Percentiles rank a stretch among this genome's conserved stretches.
Conservation (phyloP, 1,284 basidiomycete genomes). For the Irpex sp. region DNA sequence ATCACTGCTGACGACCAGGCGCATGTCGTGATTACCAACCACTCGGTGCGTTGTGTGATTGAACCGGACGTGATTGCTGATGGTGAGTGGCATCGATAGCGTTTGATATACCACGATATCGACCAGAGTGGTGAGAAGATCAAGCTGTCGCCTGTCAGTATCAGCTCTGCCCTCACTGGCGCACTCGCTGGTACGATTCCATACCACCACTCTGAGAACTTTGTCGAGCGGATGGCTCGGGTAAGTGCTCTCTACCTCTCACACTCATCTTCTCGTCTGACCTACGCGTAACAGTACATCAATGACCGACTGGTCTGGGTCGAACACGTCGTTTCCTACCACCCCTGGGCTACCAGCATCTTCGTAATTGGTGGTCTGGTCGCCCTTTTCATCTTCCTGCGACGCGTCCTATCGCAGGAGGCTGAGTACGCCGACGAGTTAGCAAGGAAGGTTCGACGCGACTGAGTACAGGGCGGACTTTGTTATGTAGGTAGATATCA, state of each 20-base stretch:
- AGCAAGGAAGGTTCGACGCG: slow-evolving; percentile 12
- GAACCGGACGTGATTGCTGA: neutral
- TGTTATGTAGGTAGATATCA: too few species aligned
- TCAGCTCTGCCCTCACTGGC: slow-evolving; percentile 73
- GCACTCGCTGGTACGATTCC: slow-evolving; percentile 52
- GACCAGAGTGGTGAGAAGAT: slow-evolving; percentile 52
- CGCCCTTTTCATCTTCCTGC: slow-evolving; percentile 15
- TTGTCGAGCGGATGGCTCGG: slow-evolving; percentile 62
- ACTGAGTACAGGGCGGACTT: slow-evolving; percentile 4
- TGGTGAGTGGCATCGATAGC: slow-evolving; percentile 33
- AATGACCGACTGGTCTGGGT: slow-evolving; percentile 44
- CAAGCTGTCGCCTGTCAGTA: slow-evolving; percentile 47
- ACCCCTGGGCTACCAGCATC: slow-evolving; percentile 30
- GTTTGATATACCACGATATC: slow-evolving; percentile 64
- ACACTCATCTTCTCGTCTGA: neutral
- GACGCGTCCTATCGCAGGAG: slow-evolving; percentile 15
- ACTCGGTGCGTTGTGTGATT: slow-evolving; percentile 49
- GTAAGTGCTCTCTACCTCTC: slow-evolving; percentile 40
- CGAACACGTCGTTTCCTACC: slow-evolving; percentile 40
- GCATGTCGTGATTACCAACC: slow-evolving; percentile 73
- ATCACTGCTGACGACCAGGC: slow-evolving; percentile 41
- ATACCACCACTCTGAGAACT: slow-evolving; percentile 67
- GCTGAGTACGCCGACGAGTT: slow-evolving; percentile 6
- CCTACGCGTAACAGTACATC: slow-evolving; percentile 38
- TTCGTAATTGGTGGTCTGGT: slow-evolving; percentile 19